Percentiles rank a stretch among this genome's conserved stretches.
Evolutionary conservation across 192 early-diverging fungal species (phyloP).

Genomic region (Umbelopsis isabellina): DNA sequence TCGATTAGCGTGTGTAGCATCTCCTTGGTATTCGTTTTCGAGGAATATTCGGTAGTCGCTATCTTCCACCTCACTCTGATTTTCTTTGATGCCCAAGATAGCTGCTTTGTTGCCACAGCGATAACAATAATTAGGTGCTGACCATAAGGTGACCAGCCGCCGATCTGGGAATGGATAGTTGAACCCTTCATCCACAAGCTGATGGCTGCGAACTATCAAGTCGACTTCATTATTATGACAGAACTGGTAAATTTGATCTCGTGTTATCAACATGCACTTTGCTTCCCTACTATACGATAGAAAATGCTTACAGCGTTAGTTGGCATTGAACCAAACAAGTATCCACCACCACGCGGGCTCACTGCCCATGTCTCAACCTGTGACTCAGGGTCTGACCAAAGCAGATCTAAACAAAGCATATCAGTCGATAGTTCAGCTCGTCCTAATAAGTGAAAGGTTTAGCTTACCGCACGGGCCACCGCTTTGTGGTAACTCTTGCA

Average conservation of each 20-base stretch:
- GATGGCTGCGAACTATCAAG: conserved; percentile 42
- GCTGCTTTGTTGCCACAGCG: conserved; percentile 84
- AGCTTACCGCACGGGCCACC: conserved; percentile 75
- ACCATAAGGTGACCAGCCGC: conserved; percentile 82
- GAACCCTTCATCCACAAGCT: conserved; percentile 43
- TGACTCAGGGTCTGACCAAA: conserved; percentile 44
- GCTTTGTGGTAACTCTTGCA: conserved; percentile 90
- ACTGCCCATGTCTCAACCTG: conserved; percentile 43
- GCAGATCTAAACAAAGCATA: conserved; percentile 27
- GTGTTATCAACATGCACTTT: not conserved
- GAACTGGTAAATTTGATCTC: conserved; percentile 19
- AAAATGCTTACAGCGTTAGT: conserved; percentile 33
- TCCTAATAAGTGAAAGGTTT: not conserved
- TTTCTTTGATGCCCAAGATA: conserved; percentile 72
- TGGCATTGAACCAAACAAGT: conserved; percentile 38
- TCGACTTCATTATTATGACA: conserved; percentile 43
- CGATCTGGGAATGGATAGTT: conserved; percentile 59
- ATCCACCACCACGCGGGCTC: conserved; percentile 43
- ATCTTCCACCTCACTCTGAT: conserved; percentile 29
- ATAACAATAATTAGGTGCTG: conserved; percentile 84
- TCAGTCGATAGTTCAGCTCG: not conserved
- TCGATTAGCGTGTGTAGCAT: conserved; percentile 27
- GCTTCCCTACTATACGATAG: not conserved
- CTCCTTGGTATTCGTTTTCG: conserved; percentile 42
- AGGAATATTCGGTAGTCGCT: conserved; percentile 40